These are phyloP conservation scores for Claviceps humidiphila DNA, from an alignment of 2,329 filamentous ascomycete genomes.

Conservation along the genomic window DNA sequence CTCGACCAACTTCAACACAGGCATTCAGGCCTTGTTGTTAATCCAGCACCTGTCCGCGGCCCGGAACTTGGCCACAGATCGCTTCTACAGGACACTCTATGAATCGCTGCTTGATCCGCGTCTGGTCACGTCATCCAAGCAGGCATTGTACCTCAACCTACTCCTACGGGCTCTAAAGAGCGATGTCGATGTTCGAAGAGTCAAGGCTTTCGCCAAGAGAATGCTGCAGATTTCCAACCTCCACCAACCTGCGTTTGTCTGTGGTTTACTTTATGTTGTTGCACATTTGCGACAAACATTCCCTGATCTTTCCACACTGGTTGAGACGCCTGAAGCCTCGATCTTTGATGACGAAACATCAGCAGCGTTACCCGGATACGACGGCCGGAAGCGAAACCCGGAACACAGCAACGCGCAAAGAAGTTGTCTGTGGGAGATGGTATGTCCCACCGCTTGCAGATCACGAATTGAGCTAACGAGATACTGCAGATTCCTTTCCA, in stretches of 20 bases:
- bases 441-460: conserved; percentile 26
- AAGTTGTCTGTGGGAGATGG: conserved; percentile 85
- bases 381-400: conserved; percentile 82
- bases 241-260: conserved; percentile 86
- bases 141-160: conserved; percentile 87
- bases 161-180: conserved; percentile 78
- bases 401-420: conserved; percentile 86
- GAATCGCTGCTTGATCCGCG: conserved; percentile 88
- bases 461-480: not conserved
- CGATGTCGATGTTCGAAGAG: conserved; percentile 78
- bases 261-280: conserved; percentile 82
- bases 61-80: conserved; percentile 70
- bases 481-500: conserved; percentile 21
- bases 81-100: conserved; percentile 91
- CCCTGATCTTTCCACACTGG: conserved; percentile 62
- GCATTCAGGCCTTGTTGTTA: conserved; percentile 85
- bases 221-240: conserved; percentile 76
- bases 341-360: conserved; percentile 50
- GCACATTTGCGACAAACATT: conserved; percentile 69
- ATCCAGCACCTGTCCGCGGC: conserved; percentile 82
- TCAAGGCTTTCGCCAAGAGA: conserved; percentile 92
- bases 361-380: conserved; percentile 42
- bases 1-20: conserved; percentile 97
- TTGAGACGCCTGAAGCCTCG: conserved; percentile 68
- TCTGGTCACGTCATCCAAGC: conserved; percentile 80